Evolutionary conservation across 2,329 filamentous ascomycete genomes (phyloP).

Genomic region (Clarireedia hainanense): DNA sequence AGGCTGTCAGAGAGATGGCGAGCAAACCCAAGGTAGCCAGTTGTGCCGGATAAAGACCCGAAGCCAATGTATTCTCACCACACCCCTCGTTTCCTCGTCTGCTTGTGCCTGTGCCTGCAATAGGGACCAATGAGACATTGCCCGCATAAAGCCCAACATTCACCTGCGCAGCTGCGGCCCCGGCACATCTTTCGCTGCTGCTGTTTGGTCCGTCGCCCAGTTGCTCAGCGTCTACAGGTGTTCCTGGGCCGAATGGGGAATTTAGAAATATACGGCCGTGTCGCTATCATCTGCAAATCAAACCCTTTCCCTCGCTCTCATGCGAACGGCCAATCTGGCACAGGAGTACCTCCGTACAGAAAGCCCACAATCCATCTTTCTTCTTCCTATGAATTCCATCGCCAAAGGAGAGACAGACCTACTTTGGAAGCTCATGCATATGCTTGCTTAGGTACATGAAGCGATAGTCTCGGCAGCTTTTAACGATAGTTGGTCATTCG

Average conservation of each 20-base stretch:
- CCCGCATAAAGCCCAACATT: neutral
- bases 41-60: neutral
- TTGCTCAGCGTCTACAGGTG: conserved; percentile 1
- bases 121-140: conserved; percentile 1
- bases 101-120: neutral
- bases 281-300: conserved; percentile 2
- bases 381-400: conserved; percentile 5
- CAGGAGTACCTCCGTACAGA: neutral
- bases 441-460: neutral
- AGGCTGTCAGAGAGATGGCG: no score
- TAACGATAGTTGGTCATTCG: neutral
- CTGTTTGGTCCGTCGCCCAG: neutral
- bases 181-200: neutral
- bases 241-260: conserved; percentile 4
- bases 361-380: conserved; percentile 2
- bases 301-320: neutral
- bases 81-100: neutral
- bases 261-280: neutral
- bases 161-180: neutral
- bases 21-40: neutral
- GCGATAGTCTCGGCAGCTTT: neutral
- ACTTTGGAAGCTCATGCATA: conserved; percentile 1
- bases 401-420: neutral
- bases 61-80: neutral
- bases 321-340: neutral